These are phyloP conservation scores for Royoungia palumana DNA, from an alignment of 768 basidiomycete genomes.

Conservation along the genomic window DNA sequence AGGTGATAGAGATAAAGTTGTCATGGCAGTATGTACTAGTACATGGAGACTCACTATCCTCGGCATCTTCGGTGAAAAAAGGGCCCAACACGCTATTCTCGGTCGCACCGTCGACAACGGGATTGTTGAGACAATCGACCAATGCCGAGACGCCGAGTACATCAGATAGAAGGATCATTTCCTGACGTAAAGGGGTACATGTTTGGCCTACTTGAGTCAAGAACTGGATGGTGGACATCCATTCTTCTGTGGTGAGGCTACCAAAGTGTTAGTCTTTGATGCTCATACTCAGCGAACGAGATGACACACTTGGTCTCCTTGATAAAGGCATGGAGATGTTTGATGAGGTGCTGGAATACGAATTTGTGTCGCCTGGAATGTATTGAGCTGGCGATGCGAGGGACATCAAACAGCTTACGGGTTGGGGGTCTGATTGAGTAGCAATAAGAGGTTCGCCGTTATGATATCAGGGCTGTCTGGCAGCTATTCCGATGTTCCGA, in stretches of 20 bases:
- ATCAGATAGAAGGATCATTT: slow-evolving; percentile 87
- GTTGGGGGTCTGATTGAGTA: slow-evolving; percentile 36
- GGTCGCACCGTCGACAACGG: slow-evolving; percentile 57
- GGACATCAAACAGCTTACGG: slow-evolving; percentile 31
- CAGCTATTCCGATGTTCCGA: slow-evolving; percentile 30
- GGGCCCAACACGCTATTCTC: slow-evolving; percentile 79
- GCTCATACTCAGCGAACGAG: background rate
- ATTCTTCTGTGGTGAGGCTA: slow-evolving; percentile 77
- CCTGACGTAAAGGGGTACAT: slow-evolving; percentile 66
- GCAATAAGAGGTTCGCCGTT: slow-evolving; percentile 44
- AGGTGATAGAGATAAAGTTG: background rate
- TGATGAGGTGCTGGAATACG: slow-evolving; percentile 50
- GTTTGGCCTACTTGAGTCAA: slow-evolving; percentile 72
- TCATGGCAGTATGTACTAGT: background rate
- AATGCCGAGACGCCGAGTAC: slow-evolving; percentile 74
- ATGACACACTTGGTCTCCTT: slow-evolving; percentile 56
- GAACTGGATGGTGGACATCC: slow-evolving; percentile 79
- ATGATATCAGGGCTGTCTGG: slow-evolving; percentile 49
- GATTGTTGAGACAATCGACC: slow-evolving; percentile 73
- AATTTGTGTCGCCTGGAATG: slow-evolving; percentile 40
- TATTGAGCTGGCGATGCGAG: background rate
- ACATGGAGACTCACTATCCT: slow-evolving; percentile 54
- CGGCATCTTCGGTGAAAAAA: slow-evolving; percentile 76
- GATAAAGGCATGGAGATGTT: slow-evolving; percentile 72
- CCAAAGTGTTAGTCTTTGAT: background rate